A percentile compares a stretch with the other conserved stretches of the same genome.
Evolutionary conservation across 192 early-diverging fungal genomes (phyloP).

Genomic region (Piromyces finnis): DNA sequence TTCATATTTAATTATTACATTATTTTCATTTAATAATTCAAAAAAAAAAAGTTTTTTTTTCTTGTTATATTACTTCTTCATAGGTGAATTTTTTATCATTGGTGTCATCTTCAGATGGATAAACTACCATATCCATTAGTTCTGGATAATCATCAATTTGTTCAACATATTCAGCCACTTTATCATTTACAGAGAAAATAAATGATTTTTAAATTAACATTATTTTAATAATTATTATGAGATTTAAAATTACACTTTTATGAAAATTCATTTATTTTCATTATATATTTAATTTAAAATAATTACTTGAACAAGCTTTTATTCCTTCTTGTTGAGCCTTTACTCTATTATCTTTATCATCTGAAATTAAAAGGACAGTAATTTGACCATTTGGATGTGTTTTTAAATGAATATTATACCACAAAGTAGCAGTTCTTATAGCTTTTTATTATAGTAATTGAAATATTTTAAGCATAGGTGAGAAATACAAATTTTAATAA

Average conservation of each 20-base stretch:
- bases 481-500: too few species aligned
- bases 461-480: too few species aligned
- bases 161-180: slow-evolving; percentile 59
- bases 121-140: slow-evolving; percentile 78
- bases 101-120: slow-evolving; percentile 15
- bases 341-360: slow-evolving; percentile 73
- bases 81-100: slow-evolving; percentile 39
- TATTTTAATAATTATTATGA: too few species aligned
- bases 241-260: too few species aligned
- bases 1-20: too few species aligned
- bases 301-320: slow-evolving; percentile 39
- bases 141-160: slow-evolving; percentile 57
- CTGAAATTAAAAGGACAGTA: slow-evolving; percentile 57
- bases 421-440: slow-evolving; percentile 66
- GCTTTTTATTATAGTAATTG: too few species aligned
- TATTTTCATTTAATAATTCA: too few species aligned
- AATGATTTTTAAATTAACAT: too few species aligned
- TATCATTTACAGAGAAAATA: too few species aligned
- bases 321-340: slow-evolving; percentile 47
- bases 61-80: slow-evolving; percentile 27
- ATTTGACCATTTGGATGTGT: slow-evolving; percentile 8
- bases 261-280: too few species aligned
- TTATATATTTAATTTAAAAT: neutral
- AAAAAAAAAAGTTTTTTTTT: too few species aligned
- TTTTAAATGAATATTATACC: slow-evolving; percentile 66